phyloP scores from a whole-genome alignment of 305 asterid genomes.

The Andrographis paniculata region DNA sequence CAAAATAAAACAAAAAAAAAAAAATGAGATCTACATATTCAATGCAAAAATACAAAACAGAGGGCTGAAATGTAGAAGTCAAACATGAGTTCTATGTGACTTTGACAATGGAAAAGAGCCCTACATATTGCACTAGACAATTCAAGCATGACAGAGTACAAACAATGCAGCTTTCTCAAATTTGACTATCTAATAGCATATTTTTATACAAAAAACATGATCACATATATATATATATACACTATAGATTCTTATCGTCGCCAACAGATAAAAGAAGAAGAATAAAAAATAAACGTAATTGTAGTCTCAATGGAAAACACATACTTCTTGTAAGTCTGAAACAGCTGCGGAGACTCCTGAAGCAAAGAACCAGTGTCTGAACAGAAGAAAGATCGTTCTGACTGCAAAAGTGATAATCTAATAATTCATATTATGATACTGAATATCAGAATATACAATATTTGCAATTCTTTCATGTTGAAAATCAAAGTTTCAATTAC shows the following conservation, averaged over 20 bases:
- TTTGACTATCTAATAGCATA: too few species aligned
- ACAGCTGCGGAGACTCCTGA: conserved; percentile 57
- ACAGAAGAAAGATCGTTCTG: conserved; percentile 76
- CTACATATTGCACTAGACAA: too few species aligned
- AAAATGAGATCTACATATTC: not conserved
- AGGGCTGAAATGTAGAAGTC: conserved; percentile 6
- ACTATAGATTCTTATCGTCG: too few species aligned
- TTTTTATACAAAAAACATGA: too few species aligned
- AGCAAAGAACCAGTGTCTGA: conserved; percentile 87
- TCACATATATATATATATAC: too few species aligned
- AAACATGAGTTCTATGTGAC: not conserved
- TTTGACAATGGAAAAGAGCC: too few species aligned
- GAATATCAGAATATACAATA: conserved; percentile 16
- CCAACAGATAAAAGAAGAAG: too few species aligned
- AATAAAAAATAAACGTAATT: too few species aligned
- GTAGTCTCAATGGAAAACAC: conserved; percentile 16
- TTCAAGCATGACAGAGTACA: too few species aligned
- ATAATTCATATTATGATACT: too few species aligned
- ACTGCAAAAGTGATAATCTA: conserved; percentile 34
- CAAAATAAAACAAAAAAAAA: not conserved
- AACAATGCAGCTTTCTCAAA: too few species aligned
- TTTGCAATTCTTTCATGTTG: conserved; percentile 9
- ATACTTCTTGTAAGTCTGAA: conserved; percentile 75
- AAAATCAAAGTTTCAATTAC: conserved; percentile 12
- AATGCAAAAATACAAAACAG: conserved; percentile 16